Conservation (phyloP, 1,284 basidiomycete species). For the Sanghuangporus baumii region DNA sequence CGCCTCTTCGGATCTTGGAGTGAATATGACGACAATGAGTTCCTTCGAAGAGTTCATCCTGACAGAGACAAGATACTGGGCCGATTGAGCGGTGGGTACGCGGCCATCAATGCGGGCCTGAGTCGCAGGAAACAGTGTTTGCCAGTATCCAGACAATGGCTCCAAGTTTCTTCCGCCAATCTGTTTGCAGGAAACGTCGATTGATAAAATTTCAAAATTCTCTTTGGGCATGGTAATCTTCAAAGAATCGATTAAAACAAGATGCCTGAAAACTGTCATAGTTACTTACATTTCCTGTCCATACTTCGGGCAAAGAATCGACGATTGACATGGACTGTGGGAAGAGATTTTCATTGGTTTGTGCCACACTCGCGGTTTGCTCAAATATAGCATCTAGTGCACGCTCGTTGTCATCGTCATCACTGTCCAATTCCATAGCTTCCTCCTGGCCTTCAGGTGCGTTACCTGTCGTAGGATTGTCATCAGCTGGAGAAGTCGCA, state of each 20-base stretch:
- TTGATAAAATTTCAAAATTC: slow-evolving; percentile 57
- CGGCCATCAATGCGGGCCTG: slow-evolving; percentile 73
- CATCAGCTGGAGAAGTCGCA: slow-evolving; percentile 11
- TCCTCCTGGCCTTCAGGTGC: slow-evolving; percentile 35
- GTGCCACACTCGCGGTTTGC: slow-evolving; percentile 41
- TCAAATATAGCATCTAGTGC: slow-evolving; percentile 81
- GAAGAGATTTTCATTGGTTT: not conserved
- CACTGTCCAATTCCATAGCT: slow-evolving; percentile 34
- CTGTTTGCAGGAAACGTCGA: slow-evolving; percentile 64
- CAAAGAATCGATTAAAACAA: slow-evolving; percentile 3
- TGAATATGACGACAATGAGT: slow-evolving; percentile 70
- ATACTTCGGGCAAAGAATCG: slow-evolving; percentile 52
- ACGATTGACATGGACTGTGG: slow-evolving; percentile 21
- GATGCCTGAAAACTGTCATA: slow-evolving; percentile 8
- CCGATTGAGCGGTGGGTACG: slow-evolving; percentile 68
- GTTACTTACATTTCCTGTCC: slow-evolving; percentile 61
- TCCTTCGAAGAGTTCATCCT: slow-evolving; percentile 75
- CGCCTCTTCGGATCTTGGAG: slow-evolving; percentile 40
- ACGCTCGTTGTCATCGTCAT: slow-evolving; percentile 53
- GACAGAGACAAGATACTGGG: slow-evolving; percentile 71
- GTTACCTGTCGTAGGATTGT: slow-evolving; percentile 20
- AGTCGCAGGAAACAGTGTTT: slow-evolving; percentile 63
- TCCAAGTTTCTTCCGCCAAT: slow-evolving; percentile 57
- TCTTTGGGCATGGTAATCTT: slow-evolving; percentile 77
- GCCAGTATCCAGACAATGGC: slow-evolving; percentile 57